Conservation (phyloP, 2,329 filamentous ascomycete species). For the Biscogniauxia marginata region DNA sequence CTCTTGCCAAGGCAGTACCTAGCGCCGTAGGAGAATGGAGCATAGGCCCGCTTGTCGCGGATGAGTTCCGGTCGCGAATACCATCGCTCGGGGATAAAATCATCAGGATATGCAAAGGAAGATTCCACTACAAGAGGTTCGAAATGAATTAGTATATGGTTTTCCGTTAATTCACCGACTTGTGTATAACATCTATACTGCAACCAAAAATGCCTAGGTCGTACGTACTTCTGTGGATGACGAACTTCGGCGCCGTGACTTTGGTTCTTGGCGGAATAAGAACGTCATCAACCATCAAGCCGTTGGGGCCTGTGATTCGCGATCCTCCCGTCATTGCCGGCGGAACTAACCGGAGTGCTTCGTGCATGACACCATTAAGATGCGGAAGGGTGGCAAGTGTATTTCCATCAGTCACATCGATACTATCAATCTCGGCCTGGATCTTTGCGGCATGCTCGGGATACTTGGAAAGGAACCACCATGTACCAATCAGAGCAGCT, state of each 20-base stretch:
- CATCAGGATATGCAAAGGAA: constrained; percentile 13
- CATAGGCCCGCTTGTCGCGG: constrained; percentile 15
- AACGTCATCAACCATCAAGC: constrained; percentile 11
- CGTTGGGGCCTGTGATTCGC: constrained; percentile 16
- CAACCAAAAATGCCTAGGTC: not conserved
- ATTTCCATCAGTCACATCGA: constrained; percentile 10
- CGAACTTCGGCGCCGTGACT: constrained; percentile 18
- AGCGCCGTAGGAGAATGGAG: constrained; percentile 17
- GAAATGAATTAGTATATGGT: not conserved
- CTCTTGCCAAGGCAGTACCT: constrained; percentile 18
- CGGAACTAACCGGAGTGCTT: constrained; percentile 15
- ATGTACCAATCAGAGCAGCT: constrained; percentile 13
- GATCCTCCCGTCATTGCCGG: constrained; percentile 15
- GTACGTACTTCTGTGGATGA: constrained; percentile 20
- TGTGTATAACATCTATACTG: not conserved
- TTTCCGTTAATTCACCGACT: no score
- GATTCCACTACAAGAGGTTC: constrained; percentile 19
- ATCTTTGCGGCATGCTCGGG: constrained; percentile 15
- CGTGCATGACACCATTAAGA: constrained; percentile 19
- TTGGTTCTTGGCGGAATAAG: constrained; percentile 17
- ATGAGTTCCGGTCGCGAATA: constrained; percentile 21
- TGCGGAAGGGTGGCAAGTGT: constrained; percentile 14
- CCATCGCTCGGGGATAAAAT: constrained; percentile 23
- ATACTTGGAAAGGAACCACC: constrained; percentile 17
- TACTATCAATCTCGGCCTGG: constrained; percentile 7